Percentiles rank a stretch among this genome's conserved stretches.
Evolutionary conservation across 148 eudicot genomes (phyloP).

Genomic region (Rhododendron ferrugineum): DNA sequence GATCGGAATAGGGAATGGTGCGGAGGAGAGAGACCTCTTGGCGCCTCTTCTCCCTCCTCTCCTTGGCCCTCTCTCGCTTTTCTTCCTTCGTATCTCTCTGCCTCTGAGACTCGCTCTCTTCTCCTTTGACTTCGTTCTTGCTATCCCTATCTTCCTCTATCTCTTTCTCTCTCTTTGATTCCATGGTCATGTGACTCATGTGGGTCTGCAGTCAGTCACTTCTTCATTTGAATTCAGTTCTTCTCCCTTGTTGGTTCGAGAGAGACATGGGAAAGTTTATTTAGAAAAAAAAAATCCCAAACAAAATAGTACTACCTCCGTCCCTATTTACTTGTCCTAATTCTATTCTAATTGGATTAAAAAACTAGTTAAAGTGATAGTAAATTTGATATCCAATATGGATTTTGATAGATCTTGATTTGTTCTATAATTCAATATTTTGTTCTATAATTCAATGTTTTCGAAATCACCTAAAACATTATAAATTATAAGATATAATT

Average conservation of each 20-base stretch:
- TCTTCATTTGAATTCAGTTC: background rate
- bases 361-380: too few species aligned
- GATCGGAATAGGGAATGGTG: conserved; percentile 80
- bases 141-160: background rate
- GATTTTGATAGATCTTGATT: too few species aligned
- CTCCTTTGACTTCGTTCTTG: background rate
- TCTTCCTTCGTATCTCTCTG: conserved; percentile 23
- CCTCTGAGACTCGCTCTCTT: background rate
- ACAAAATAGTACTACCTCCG: too few species aligned
- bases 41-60: conserved; percentile 69
- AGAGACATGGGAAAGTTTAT: background rate
- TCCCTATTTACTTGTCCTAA: too few species aligned
- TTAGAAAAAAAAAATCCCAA: too few species aligned
- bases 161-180: conserved; percentile 12
- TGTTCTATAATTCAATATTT: too few species aligned
- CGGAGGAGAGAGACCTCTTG: conserved; percentile 86
- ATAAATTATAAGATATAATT: too few species aligned
- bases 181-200: background rate
- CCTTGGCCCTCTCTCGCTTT: conserved; percentile 48
- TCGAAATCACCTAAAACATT: too few species aligned
- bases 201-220: background rate
- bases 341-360: too few species aligned
- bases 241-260: background rate
- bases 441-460: too few species aligned
- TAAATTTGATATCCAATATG: too few species aligned